Evolutionary conservation across 2,329 filamentous ascomycete species (phyloP), one percentile per base, ranked within the genome.

Genomic region (Ophiostoma tasmaniense): DNA sequence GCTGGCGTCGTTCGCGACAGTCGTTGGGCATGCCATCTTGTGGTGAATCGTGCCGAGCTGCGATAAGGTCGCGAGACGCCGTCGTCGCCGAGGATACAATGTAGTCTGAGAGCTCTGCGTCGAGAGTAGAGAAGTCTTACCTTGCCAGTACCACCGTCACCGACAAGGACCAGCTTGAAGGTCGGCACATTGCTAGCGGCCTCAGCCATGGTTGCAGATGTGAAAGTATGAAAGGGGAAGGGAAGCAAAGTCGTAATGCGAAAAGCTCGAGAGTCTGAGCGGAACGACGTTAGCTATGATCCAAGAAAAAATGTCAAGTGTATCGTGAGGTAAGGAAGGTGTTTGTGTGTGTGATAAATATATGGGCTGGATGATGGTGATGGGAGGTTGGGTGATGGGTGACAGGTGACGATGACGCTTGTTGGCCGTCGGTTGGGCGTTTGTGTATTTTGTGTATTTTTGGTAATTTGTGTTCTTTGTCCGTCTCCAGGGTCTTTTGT

Each of bases 121-220:
- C 59, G 30, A n/a, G 14, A 33, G 30, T 7, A 1, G 30, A 13
- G 6, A 10, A n/a, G 79, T 73, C 89, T 82, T 82, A 96, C 95
- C 93, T 99, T 99, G 85, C 95, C 95, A 78, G 95, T 99, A 87
- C 95, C 95, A 83, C 95, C 95, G 81, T 99, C 95, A 81, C 95
- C 95, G 79, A 99, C 95, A 83, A 99, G 92, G 81, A 99, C 95
- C 78, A 99, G 92, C 92, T 99, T 99, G 90, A 99, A 99, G 81
- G 92, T 97, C 75, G 94, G 92, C 75, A 84, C 77, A 72, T 74
- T 74, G 65, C 39, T 33, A 20, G 69, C 76, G 73, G 77, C 77
- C 75, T 83, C 80, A 82, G 90, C 87, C 91, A 95, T 96, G 77
- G 76, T 81, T 76, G 77, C 73, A 68, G 45, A 64, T 30, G 45